Conservation (phyloP, 192 early-diverging fungal species). For the Coemansia sp. region DNA sequence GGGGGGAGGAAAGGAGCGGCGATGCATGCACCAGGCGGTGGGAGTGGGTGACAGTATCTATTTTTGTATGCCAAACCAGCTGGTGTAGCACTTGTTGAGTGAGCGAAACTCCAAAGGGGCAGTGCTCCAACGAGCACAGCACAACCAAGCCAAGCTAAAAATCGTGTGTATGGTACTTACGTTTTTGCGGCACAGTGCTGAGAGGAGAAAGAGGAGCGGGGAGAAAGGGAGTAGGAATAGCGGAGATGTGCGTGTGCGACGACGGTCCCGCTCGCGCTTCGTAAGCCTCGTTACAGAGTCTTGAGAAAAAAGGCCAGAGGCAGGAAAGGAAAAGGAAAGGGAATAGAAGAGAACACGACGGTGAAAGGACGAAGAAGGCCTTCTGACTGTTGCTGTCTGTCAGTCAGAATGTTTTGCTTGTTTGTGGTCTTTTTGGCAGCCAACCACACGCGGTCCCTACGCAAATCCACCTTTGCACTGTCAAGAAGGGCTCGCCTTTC, state of each 20-base stretch:
- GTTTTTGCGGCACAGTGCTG: constrained; percentile 1
- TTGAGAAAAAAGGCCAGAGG: constrained; percentile 1
- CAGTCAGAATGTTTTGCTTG: constrained; percentile 2
- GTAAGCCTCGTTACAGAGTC: constrained; percentile 1
- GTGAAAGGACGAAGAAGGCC: not conserved
- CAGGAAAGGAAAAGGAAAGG: constrained; percentile 4
- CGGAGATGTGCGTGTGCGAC: not conserved
- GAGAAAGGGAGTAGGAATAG: not conserved
- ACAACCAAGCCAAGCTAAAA: not conserved
- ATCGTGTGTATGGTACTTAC: not conserved
- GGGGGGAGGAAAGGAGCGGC: not conserved
- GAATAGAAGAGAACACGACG: not conserved
- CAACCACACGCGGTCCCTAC: not conserved
- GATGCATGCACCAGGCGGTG: not conserved
- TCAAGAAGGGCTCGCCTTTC: not conserved
- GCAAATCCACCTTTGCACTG: constrained; percentile 5
- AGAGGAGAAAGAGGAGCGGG: not conserved
- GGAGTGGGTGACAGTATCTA: not conserved
- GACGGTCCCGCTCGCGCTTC: constrained; percentile 4
- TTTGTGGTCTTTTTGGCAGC: not conserved
- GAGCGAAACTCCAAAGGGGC: not conserved
- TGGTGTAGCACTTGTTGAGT: not conserved
- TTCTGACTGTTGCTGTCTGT: not conserved
- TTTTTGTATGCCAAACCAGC: not conserved
- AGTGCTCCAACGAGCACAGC: not conserved